Evolutionary conservation across 164 flowering plant species (phyloP).

Genomic region (Warburgia ugandensis): DNA sequence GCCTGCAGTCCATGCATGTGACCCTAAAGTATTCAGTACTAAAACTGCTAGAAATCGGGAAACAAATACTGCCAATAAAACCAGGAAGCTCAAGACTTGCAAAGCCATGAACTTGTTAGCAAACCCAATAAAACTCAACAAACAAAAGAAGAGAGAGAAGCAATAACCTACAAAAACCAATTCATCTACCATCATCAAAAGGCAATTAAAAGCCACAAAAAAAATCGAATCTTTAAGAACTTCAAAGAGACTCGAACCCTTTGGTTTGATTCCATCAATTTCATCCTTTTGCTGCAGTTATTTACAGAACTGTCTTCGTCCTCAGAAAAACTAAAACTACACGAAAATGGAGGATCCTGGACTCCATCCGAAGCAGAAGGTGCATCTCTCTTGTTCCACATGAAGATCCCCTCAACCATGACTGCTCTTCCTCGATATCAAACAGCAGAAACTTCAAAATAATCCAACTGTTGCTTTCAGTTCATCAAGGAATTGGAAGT

Average conservation of each 20-base stretch:
- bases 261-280: constrained; percentile 7
- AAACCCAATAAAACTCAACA: neutral
- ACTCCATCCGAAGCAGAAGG: neutral
- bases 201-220: too few species aligned
- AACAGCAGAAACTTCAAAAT: neutral
- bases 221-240: neutral
- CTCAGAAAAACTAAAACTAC: neutral
- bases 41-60: too few species aligned
- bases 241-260: constrained; percentile 11
- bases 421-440: neutral
- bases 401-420: constrained; percentile 5
- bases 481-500: neutral
- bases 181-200: neutral
- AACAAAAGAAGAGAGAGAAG: neutral
- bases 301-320: neutral
- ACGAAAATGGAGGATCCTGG: neutral
- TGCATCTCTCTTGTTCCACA: neutral
- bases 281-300: constrained; percentile 5
- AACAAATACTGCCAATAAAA: too few species aligned
- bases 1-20: too few species aligned
- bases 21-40: too few species aligned
- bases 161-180: neutral
- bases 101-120: neutral
- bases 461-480: neutral
- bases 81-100: neutral